phyloP scores from a whole-genome alignment of 495 filamentous ascomycete genomes.

The Trichoderma parareesei region DNA sequence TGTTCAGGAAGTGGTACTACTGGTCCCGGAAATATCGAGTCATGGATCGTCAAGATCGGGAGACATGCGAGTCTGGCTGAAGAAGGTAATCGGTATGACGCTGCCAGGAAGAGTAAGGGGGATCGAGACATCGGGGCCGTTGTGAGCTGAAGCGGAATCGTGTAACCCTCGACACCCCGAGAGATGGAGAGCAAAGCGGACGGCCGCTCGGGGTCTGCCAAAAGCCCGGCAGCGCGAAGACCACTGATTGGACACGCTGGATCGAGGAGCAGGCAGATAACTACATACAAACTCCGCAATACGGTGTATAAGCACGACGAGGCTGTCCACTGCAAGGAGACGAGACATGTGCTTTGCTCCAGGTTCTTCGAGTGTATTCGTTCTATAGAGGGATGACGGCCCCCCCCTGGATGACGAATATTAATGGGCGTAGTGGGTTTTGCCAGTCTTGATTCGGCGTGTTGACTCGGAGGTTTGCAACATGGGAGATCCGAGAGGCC shows the following conservation, averaged over 20 bases:
- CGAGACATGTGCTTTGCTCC: not conserved
- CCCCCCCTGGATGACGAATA: not conserved
- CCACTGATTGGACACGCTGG: constrained; percentile 1
- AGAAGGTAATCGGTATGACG: not conserved
- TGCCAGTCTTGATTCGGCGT: not conserved
- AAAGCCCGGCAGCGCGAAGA: not conserved
- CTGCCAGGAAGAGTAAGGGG: too few species aligned
- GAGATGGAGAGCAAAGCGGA: not conserved
- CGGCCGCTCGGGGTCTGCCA: not conserved
- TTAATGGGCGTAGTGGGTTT: not conserved
- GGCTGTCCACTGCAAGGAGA: not conserved
- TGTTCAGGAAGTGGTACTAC: not conserved
- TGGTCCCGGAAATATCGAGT: not conserved
- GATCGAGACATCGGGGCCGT: not conserved
- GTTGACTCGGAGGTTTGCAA: not conserved
- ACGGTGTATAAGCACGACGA: not conserved
- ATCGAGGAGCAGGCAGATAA: not conserved
- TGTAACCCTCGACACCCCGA: not conserved
- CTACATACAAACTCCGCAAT: constrained; percentile 2
- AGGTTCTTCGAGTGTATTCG: not conserved
- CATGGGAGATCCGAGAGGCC: not conserved
- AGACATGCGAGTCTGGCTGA: not conserved
- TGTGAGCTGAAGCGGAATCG: not conserved
- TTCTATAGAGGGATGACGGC: too few species aligned
- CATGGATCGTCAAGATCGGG: not conserved